These are phyloP conservation scores for Boletus tylopilopsis DNA, from an alignment of 768 basidiomycete genomes.

Conservation along the genomic window DNA sequence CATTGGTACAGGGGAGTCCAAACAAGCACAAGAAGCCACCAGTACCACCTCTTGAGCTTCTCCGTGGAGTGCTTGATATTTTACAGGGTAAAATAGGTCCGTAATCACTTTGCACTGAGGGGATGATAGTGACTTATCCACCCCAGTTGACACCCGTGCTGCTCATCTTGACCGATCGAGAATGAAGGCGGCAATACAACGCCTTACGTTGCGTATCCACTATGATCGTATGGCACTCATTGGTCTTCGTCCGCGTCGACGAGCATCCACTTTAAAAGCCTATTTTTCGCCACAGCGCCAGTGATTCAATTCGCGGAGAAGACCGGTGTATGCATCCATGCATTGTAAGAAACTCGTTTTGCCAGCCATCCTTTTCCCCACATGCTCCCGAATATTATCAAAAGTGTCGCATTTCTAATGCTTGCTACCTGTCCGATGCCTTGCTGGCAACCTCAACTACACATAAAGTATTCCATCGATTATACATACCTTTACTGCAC, in stretches of 20 bases:
- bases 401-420: not conserved
- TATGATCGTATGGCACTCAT: slow-evolving; percentile 50
- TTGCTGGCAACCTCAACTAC: not conserved
- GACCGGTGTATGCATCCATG: not conserved
- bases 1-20: slow-evolving; percentile 21
- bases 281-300: slow-evolving; percentile 28
- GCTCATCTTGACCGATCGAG: slow-evolving; percentile 74
- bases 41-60: slow-evolving; percentile 43
- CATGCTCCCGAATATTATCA: not conserved
- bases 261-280: slow-evolving; percentile 26
- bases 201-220: slow-evolving; percentile 55
- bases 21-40: slow-evolving; percentile 29
- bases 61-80: slow-evolving; percentile 46
- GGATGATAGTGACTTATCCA: not conserved
- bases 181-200: slow-evolving; percentile 65
- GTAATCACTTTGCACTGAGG: slow-evolving; percentile 20
- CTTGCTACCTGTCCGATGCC: not conserved
- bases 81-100: slow-evolving; percentile 62
- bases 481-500: slow-evolving; percentile 12
- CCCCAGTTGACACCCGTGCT: slow-evolving; percentile 65
- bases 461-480: slow-evolving; percentile 24
- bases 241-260: slow-evolving; percentile 17
- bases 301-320: not conserved
- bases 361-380: not conserved
- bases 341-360: not conserved